A percentile compares a stretch with the other conserved stretches of the same genome.
phyloP scores from a whole-genome alignment of 345 rosid genomes.

The Citrus inodora region DNA sequence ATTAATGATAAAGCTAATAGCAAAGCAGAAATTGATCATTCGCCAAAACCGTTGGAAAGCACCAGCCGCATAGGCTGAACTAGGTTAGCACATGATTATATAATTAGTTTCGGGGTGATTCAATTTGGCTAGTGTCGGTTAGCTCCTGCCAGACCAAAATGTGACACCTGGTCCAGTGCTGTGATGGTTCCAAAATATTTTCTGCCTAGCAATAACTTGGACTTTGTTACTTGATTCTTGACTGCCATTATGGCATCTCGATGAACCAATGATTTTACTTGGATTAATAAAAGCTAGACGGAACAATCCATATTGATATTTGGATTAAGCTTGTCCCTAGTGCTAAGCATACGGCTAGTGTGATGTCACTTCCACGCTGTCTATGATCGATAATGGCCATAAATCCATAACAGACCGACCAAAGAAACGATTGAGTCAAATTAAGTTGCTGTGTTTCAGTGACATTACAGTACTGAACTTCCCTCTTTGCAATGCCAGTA shows the following conservation, averaged over 20 bases:
- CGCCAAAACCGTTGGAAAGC: background rate
- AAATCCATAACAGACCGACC: background rate
- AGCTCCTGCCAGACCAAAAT: background rate
- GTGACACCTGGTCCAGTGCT: background rate
- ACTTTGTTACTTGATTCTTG: background rate
- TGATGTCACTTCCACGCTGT: slow-evolving; percentile 8
- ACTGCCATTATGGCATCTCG: background rate
- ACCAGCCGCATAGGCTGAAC: background rate
- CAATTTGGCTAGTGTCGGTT: background rate
- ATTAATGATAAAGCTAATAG: background rate
- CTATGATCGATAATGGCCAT: background rate
- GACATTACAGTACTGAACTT: background rate
- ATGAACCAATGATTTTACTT: background rate
- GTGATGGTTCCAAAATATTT: background rate
- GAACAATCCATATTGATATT: background rate
- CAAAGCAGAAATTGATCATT: background rate
- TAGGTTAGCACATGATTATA: background rate
- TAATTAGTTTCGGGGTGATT: background rate
- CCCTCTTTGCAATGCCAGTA: background rate
- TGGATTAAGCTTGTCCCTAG: background rate
- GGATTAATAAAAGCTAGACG: background rate
- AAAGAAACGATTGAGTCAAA: background rate
- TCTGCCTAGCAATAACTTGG: background rate
- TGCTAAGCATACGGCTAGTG: background rate
- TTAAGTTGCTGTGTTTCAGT: background rate